These are phyloP conservation scores for Eutrema yunnanense DNA, from an alignment of 345 rosid genomes.

Conservation along the genomic window DNA sequence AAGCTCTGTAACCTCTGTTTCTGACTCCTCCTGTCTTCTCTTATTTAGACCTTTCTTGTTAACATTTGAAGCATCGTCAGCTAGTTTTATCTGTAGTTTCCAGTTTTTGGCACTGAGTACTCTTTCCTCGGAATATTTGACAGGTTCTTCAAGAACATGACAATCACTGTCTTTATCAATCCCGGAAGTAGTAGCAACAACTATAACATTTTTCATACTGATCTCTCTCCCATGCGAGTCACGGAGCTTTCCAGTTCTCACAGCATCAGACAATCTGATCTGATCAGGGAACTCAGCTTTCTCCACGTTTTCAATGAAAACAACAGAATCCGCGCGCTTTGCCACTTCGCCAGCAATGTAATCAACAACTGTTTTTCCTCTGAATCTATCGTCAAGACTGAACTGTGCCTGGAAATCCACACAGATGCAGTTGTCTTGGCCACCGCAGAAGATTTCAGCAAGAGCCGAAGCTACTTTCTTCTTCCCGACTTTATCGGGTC, in stretches of 20 bases:
- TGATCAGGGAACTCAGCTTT: slow-evolving; percentile 47
- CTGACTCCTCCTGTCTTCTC: slow-evolving; percentile 14
- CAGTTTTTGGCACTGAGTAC: slow-evolving; percentile 46
- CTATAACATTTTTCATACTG: slow-evolving; percentile 36
- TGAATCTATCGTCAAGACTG: slow-evolving; percentile 25
- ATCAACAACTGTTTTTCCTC: slow-evolving; percentile 51
- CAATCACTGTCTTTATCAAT: slow-evolving; percentile 3
- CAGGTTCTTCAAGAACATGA: slow-evolving; percentile 7
- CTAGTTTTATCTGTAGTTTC: slow-evolving; percentile 43
- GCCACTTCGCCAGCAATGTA: slow-evolving; percentile 46
- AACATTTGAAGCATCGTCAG: slow-evolving; percentile 7
- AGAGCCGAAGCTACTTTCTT: slow-evolving; percentile 53
- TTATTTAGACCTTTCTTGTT: slow-evolving; percentile 23
- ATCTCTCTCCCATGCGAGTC: slow-evolving; percentile 53
- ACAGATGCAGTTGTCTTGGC: slow-evolving; percentile 35
- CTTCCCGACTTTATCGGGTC: slow-evolving; percentile 67
- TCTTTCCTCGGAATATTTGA: slow-evolving; percentile 41
- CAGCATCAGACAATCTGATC: slow-evolving; percentile 47
- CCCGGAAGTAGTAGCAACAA: slow-evolving; percentile 35
- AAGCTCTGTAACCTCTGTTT: slow-evolving; percentile 33
- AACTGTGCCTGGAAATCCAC: slow-evolving; percentile 46
- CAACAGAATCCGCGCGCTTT: slow-evolving; percentile 42
- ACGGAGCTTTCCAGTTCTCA: slow-evolving; percentile 47
- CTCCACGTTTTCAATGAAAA: slow-evolving; percentile 64
- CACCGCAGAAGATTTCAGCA: slow-evolving; percentile 50